Base-by-base conservation (phyloP, 2,329 filamentous ascomycete species). In the Colletotrichum liaoningense region DNA sequence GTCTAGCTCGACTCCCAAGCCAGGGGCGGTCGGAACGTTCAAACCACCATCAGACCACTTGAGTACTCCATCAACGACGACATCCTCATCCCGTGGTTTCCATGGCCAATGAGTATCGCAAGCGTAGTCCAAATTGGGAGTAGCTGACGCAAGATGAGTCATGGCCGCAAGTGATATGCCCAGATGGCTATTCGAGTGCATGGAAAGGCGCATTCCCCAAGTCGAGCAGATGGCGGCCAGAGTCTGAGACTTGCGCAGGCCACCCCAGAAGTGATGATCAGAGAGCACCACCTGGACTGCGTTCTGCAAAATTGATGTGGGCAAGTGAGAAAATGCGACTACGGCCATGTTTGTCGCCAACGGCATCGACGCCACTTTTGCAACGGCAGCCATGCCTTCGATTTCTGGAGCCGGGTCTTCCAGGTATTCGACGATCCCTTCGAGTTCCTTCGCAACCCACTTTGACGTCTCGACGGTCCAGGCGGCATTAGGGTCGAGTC, bases 81-180 rank as follows among this genome's bases (percentile, higher is more conserved):
- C 83, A 62, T 85, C 84, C 73, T 85, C 84, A 7, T 84, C 81
- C 0, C 81, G 79, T 3, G 80, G 81, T 77, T 85, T 85, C 84
- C 84, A 85, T 7, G 84, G 84, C 84, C 84, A 85, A 70, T 85
- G 84, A 0, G 84, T 85, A 63, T 85, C 84, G 60, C 84, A 85
- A 0, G 83, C 83, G 55, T 85, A 85, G 75, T 85, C 83, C 2
- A 85, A 74, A 49, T 85, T 85, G 0, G 78, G 77, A 0, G 83
- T 85, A 16, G 83, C 83, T 4, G 83, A 79, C 1, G 83, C 83
- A 11, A 85, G 77, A 63, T 85, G 84, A 0, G 83, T 84, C 83
- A 85, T 85, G 49, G 83, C 83, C 3, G 83, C 83, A 8, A 85
- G 78, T 1, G 83, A 84, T 59, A 85, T 84, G 9, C 84, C 83